Percentiles rank a stretch among this genome's conserved stretches.
phyloP scores from a whole-genome alignment of 345 rosid genomes.

The Populus alba region DNA sequence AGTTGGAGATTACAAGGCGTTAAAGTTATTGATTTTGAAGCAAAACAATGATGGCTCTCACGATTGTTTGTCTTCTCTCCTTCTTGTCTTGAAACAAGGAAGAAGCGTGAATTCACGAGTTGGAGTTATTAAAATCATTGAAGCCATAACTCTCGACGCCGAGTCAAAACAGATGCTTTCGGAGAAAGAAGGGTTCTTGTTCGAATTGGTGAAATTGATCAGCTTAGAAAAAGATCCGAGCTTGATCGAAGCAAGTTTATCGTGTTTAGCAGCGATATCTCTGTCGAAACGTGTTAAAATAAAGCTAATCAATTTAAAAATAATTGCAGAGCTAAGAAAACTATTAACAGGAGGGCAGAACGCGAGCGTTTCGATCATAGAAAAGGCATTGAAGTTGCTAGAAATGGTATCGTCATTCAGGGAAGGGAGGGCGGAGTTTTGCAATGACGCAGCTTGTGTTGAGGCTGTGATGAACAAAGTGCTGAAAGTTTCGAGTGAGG shows the following conservation, averaged over 20 bases:
- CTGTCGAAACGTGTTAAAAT: conserved; percentile 48
- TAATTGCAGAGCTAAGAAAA: conserved; percentile 39
- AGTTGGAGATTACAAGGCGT: conserved; percentile 34
- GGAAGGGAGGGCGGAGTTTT: conserved; percentile 64
- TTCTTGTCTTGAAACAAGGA: conserved; percentile 40
- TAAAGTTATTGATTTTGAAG: conserved; percentile 39
- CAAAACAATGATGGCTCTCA: conserved; percentile 12
- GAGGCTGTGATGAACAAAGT: conserved; percentile 64
- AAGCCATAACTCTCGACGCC: conserved; percentile 49
- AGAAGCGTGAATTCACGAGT: conserved; percentile 49
- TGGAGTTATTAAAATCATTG: conserved; percentile 54
- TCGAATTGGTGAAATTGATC: conserved; percentile 41
- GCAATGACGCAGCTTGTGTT: conserved; percentile 39
- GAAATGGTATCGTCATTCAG: conserved; percentile 53
- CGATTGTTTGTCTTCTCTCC: conserved; percentile 43
- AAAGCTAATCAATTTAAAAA: conserved; percentile 37
- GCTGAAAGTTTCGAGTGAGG: conserved; percentile 61
- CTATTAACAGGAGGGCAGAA: conserved; percentile 37
- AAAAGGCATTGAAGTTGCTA: conserved; percentile 66
- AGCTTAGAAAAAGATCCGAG: conserved; percentile 38
- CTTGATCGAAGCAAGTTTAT: conserved; percentile 55
- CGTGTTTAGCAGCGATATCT: conserved; percentile 53
- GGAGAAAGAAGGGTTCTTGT: conserved; percentile 51
- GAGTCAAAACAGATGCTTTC: conserved; percentile 53
- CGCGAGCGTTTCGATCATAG: conserved; percentile 38